phyloP scores from a whole-genome alignment of 495 filamentous ascomycete species.

The Aspergillus homomorphus region DNA sequence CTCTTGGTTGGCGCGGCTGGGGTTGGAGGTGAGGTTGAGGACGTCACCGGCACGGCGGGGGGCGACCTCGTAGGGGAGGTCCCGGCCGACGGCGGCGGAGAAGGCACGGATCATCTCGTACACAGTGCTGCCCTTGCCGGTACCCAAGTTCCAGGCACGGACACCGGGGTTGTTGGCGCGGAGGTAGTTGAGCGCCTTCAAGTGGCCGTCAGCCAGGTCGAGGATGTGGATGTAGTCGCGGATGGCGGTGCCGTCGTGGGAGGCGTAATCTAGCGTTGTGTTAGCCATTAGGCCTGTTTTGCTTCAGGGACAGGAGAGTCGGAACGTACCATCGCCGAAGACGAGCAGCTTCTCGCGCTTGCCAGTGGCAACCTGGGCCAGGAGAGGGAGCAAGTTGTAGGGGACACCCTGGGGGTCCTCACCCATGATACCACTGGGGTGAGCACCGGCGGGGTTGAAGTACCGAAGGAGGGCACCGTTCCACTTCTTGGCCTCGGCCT shows the following conservation, averaged over 20 bases:
- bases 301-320: not conserved
- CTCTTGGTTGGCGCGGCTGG: conserved; percentile 80
- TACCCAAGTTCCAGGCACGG: conserved; percentile 94
- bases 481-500: conserved; percentile 66
- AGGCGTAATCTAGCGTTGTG: conserved; percentile 70
- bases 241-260: conserved; percentile 78
- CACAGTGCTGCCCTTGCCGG: conserved; percentile 91
- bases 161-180: conserved; percentile 86
- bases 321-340: conserved; percentile 79
- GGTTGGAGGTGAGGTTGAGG: conserved; percentile 89
- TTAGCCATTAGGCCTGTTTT: not conserved
- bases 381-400: conserved; percentile 89
- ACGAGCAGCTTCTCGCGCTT: conserved; percentile 92
- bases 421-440: conserved; percentile 96
- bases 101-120: conserved; percentile 98
- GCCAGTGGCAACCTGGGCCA: conserved; percentile 93
- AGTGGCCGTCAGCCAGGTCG: conserved; percentile 84
- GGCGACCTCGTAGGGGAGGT: conserved; percentile 84
- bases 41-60: conserved; percentile 85
- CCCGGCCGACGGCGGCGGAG: conserved; percentile 75
- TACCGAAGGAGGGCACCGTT: conserved; percentile 92
- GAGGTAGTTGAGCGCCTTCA: conserved; percentile 89
- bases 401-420: conserved; percentile 95
- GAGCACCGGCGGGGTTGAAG: conserved; percentile 95
- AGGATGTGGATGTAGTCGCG: conserved; percentile 84